Conservation (phyloP, 441 rosid genomes). For the Mallotus japonicus region DNA sequence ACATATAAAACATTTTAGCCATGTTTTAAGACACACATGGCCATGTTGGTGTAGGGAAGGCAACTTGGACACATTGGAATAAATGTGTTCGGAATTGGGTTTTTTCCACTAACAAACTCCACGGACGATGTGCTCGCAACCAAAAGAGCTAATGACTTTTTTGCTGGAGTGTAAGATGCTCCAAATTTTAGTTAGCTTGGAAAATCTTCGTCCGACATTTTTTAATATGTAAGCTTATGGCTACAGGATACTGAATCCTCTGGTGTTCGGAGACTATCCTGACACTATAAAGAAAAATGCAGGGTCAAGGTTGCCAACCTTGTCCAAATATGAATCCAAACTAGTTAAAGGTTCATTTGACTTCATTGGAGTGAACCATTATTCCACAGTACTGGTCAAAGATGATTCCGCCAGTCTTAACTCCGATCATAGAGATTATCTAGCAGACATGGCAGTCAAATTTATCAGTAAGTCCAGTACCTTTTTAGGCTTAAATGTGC, state of each 20-base stretch:
- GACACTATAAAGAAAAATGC: slow-evolving; percentile 47
- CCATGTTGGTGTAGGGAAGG: slow-evolving; percentile 41
- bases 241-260: slow-evolving; percentile 55
- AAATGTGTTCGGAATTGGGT: slow-evolving; percentile 33
- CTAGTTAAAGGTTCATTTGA: slow-evolving; percentile 59
- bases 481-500: too few species aligned
- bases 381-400: slow-evolving; percentile 23
- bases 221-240: not conserved
- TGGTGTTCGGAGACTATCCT: slow-evolving; percentile 75
- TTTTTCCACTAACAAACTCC: slow-evolving; percentile 45
- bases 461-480: slow-evolving; percentile 29
- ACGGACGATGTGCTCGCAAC: slow-evolving; percentile 50
- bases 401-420: slow-evolving; percentile 32
- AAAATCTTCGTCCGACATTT: not conserved
- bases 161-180: slow-evolving; percentile 54
- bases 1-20: too few species aligned
- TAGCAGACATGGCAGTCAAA: slow-evolving; percentile 36
- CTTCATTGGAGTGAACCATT: slow-evolving; percentile 57
- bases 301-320: slow-evolving; percentile 59
- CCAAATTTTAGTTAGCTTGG: too few species aligned
- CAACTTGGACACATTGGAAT: slow-evolving; percentile 59
- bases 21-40: too few species aligned
- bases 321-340: slow-evolving; percentile 45
- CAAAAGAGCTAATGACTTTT: slow-evolving; percentile 48
- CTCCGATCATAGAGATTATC: slow-evolving; percentile 37